Conservation (phyloP, 2,329 filamentous ascomycete species). For the Penicillium italicum region DNA sequence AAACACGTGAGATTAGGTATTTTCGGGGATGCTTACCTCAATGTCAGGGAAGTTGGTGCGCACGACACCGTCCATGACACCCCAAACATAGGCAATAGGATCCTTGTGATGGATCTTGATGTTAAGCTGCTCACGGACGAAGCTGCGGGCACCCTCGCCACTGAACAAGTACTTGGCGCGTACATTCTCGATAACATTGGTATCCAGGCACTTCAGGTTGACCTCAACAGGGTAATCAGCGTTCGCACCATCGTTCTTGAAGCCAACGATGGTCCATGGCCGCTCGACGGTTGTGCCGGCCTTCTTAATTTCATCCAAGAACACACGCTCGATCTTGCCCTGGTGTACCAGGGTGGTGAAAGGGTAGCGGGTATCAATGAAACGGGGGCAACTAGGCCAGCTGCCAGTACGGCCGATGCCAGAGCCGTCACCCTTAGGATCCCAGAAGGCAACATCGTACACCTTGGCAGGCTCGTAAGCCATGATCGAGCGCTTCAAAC, state of each 20-base stretch:
- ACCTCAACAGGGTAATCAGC: slow-evolving; percentile 78
- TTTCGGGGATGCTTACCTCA: slow-evolving; percentile 42
- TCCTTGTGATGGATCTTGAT: slow-evolving; percentile 64
- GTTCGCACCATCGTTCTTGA: slow-evolving; percentile 58
- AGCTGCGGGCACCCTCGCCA: slow-evolving; percentile 60
- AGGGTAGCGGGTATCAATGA: slow-evolving; percentile 64
- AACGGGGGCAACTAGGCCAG: slow-evolving; percentile 85
- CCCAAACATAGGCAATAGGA: slow-evolving; percentile 62
- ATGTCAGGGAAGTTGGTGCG: slow-evolving; percentile 62
- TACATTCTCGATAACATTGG: slow-evolving; percentile 63
- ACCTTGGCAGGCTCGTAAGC: slow-evolving; percentile 81
- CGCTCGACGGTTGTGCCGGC: slow-evolving; percentile 55
- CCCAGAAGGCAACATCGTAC: slow-evolving; percentile 67
- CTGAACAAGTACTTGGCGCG: slow-evolving; percentile 62
- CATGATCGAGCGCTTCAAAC: slow-evolving; percentile 84
- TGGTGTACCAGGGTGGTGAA: slow-evolving; percentile 63
- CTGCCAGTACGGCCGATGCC: slow-evolving; percentile 60
- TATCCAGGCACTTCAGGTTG: slow-evolving; percentile 71
- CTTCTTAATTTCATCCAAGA: slow-evolving; percentile 60
- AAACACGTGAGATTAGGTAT: not conserved
- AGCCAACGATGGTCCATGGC: slow-evolving; percentile 60
- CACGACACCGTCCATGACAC: slow-evolving; percentile 64
- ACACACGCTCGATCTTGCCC: slow-evolving; percentile 60
- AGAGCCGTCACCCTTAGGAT: slow-evolving; percentile 49
- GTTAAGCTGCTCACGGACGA: slow-evolving; percentile 59